Evolutionary conservation across 2,329 filamentous ascomycete species (phyloP).

Genomic region (Bretziella fagacearum): DNA sequence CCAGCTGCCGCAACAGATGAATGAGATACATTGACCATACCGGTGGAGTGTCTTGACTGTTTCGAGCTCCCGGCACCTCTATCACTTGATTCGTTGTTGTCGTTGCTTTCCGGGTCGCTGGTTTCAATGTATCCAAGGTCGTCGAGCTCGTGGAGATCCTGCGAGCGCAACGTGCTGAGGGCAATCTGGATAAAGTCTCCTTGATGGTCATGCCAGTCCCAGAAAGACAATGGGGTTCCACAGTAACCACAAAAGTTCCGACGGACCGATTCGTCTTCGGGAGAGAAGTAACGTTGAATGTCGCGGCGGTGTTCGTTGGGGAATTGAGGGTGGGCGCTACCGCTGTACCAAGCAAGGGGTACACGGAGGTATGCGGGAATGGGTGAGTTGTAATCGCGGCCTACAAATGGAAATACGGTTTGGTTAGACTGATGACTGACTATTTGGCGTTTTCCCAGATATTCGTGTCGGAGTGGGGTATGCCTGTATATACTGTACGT

Average conservation of each 20-base stretch:
- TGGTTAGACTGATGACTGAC: neutral
- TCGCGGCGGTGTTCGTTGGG: constrained; percentile 54
- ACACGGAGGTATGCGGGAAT: constrained; percentile 70
- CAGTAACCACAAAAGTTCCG: constrained; percentile 85
- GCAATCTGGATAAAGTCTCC: constrained; percentile 62
- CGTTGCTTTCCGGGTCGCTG: too few species aligned
- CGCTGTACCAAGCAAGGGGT: constrained; percentile 65
- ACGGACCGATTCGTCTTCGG: constrained; percentile 40
- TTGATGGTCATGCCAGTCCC: constrained; percentile 50
- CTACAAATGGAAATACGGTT: constrained; percentile 19
- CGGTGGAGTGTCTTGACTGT: too few species aligned
- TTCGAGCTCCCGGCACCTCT: too few species aligned
- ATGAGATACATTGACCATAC: too few species aligned
- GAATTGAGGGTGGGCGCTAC: constrained; percentile 56
- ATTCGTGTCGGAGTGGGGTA: too few species aligned
- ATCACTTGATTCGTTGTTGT: too few species aligned
- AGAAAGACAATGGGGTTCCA: constrained; percentile 69
- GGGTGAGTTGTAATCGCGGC: constrained; percentile 34
- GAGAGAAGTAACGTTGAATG: constrained; percentile 52
- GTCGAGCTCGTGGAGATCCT: constrained; percentile 49
- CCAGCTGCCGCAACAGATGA: too few species aligned
- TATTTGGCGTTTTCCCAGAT: neutral
- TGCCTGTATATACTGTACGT: too few species aligned
- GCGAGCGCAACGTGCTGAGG: constrained; percentile 58
- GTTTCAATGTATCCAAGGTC: too few species aligned